Percentiles rank a stretch among this genome's conserved stretches.
These are phyloP conservation scores for Aspergillus phoenicis DNA, from an alignment of 2,329 filamentous ascomycete species.

Conservation along the genomic window DNA sequence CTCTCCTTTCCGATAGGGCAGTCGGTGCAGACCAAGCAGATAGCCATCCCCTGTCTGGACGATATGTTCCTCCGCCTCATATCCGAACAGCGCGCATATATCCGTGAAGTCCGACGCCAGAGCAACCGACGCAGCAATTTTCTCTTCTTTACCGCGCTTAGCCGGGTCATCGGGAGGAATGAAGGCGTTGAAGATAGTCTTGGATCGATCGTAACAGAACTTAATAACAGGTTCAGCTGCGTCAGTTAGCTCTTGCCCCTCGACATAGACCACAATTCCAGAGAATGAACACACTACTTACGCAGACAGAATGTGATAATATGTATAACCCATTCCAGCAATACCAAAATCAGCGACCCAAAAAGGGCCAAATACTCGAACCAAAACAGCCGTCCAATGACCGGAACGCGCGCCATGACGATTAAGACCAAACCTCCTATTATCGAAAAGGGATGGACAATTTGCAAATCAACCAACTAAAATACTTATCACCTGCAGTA, in stretches of 20 bases:
- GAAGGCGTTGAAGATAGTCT: constrained; percentile 77
- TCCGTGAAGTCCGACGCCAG: constrained; percentile 91
- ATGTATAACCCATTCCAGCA: constrained; percentile 79
- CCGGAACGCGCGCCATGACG: constrained; percentile 61
- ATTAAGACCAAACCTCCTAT: neutral
- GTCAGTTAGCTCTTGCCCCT: constrained; percentile 23
- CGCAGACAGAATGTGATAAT: constrained; percentile 85
- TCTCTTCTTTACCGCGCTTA: constrained; percentile 68
- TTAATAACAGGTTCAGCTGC: constrained; percentile 76
- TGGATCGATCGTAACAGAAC: constrained; percentile 80
- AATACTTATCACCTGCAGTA: neutral
- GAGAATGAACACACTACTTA: constrained; percentile 50
- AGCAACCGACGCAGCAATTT: constrained; percentile 74
- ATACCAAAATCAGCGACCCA: constrained; percentile 79
- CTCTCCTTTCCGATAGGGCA: constrained; percentile 81
- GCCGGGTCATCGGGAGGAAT: constrained; percentile 70
- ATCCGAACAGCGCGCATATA: constrained; percentile 87
- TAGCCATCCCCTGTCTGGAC: constrained; percentile 95
- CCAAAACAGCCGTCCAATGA: constrained; percentile 63
- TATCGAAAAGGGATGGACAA: neutral
- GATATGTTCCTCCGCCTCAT: constrained; percentile 93
- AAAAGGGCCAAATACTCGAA: constrained; percentile 86
- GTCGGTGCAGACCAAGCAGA: constrained; percentile 81
- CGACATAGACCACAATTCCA: neutral
- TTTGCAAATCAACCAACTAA: neutral